Conservation (phyloP, 148 eudicot genomes). For the Cornus controversa region DNA sequence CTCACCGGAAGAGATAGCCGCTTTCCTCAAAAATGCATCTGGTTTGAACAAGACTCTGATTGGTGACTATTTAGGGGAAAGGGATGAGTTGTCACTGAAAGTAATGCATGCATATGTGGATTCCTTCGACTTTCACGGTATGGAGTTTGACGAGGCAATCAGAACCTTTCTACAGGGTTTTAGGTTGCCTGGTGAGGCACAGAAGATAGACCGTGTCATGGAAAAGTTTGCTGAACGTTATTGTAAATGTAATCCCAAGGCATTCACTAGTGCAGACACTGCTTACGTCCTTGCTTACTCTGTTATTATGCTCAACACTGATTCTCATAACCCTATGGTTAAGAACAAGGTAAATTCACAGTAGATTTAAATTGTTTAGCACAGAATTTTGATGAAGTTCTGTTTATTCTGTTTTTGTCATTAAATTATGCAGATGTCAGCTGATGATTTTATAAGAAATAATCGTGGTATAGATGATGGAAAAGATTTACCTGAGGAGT, state of each 20-base stretch:
- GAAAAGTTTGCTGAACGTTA: conserved; percentile 98
- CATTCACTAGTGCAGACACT: conserved; percentile 93
- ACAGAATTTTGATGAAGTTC: conserved; percentile 9
- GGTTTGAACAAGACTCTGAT: conserved; percentile 78
- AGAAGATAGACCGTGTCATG: conserved; percentile 93
- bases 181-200: conserved; percentile 99
- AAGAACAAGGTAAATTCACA: conserved; percentile 68
- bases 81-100: conserved; percentile 86
- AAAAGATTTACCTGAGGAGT: conserved; percentile 92
- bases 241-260: conserved; percentile 96
- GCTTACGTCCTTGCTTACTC: conserved; percentile 99
- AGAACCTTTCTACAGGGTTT: conserved; percentile 86
- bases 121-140: conserved; percentile 84
- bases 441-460: conserved; percentile 92
- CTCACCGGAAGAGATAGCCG: conserved; percentile 86
- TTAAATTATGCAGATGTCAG: conserved; percentile 70
- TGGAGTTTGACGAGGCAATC: conserved; percentile 91
- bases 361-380: conserved; percentile 2
- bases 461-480: conserved; percentile 99
- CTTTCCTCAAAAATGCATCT: conserved; percentile 82
- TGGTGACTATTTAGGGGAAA: conserved; percentile 98
- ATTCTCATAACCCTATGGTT: conserved; percentile 98
- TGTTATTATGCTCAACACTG: conserved; percentile 97
- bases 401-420: conserved; percentile 9
- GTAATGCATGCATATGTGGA: conserved; percentile 99